Evolutionary conservation across 2,329 filamentous ascomycete genomes (phyloP), one percentile per base, ranked within the genome.

Genomic region (Tympanopsis confertula): DNA sequence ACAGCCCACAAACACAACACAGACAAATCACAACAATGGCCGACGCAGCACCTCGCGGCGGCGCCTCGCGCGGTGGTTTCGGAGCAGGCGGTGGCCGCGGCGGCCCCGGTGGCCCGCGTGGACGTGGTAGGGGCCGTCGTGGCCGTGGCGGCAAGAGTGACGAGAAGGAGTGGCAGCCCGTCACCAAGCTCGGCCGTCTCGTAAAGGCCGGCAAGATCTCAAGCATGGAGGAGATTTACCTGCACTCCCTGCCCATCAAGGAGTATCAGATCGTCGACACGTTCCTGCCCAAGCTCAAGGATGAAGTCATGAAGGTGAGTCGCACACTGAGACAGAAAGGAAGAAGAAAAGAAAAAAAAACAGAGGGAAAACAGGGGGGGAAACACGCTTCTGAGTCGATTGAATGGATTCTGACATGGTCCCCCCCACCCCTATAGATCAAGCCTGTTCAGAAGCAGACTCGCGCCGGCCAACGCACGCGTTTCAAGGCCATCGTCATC

Each of bases 391-490:
- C 30, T n/a, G 22, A n/a, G 22, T 10, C 22, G 22, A 26, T 10
- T n/a, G n/a, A n/a, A 10, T 26, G 13, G 7, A 26, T n/a, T 10
- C 22, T 26, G n/a, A 26, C 22, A n/a, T 26, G 7, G 22, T 38
- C 42, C 47, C 48, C 43, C 47, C 56, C 41, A 65, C 44, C 47
- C 55, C 41, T 65, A 68, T 64, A 94, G 91, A 98, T 98, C 86
- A 98, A 98, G 79, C 91, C 91, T 63, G 91, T 98, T 69, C 91
- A 98, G 85, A 98, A 98, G 83, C 91, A 98, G 82, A 98, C 91
- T 68, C 91, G 91, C 80, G 91, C 91, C 73, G 91, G 91, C 91
- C 91, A 98, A 79, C 91, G 91, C 66, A 98, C 91, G 63, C 88
- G 91, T 59, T 98, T 98, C 82, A 98, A 98, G 88, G 91, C 91